A percentile compares a stretch with the other conserved stretches of the same genome.
Conservation (phyloP, 164 flowering plant genomes). For the Vitis riparia region DNA sequence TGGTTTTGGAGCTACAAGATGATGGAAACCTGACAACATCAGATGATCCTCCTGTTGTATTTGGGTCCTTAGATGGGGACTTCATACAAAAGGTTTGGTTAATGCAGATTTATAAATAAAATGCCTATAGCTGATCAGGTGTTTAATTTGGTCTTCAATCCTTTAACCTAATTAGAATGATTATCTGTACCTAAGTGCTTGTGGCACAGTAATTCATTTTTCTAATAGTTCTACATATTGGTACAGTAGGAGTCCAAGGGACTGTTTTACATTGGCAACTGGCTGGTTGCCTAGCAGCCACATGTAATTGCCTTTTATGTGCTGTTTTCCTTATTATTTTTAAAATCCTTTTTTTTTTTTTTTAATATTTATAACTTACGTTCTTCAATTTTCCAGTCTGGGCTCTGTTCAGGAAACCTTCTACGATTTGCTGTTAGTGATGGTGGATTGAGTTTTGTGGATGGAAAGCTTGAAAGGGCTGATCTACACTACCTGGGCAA, state of each 20-base stretch:
- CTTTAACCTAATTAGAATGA: neutral
- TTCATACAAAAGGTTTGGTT: slow-evolving; percentile 59
- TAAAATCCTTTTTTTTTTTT: neutral
- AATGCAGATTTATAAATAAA: neutral
- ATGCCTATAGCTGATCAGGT: neutral
- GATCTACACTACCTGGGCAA: slow-evolving; percentile 75
- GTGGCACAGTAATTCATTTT: no score
- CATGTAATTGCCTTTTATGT: no score
- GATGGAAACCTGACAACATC: slow-evolving; percentile 79
- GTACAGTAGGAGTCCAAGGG: no score
- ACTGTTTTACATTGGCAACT: no score
- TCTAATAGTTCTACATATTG: no score
- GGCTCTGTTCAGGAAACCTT: slow-evolving; percentile 56
- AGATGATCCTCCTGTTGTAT: slow-evolving; percentile 85
- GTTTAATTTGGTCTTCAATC: neutral
- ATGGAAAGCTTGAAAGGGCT: slow-evolving; percentile 82
- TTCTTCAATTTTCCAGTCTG: slow-evolving; percentile 47
- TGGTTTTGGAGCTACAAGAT: slow-evolving; percentile 77
- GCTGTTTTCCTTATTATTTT: neutral
- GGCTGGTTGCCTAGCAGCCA: no score
- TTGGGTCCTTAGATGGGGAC: slow-evolving; percentile 67
- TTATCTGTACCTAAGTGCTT: neutral
- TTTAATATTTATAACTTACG: neutral
- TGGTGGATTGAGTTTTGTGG: slow-evolving; percentile 68
- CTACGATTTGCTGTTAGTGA: slow-evolving; percentile 71